Percentiles rank a stretch among this genome's conserved stretches.
Evolutionary conservation across 768 basidiomycete species (phyloP).

Genomic region (Phlebiopsis flavidoalba): DNA sequence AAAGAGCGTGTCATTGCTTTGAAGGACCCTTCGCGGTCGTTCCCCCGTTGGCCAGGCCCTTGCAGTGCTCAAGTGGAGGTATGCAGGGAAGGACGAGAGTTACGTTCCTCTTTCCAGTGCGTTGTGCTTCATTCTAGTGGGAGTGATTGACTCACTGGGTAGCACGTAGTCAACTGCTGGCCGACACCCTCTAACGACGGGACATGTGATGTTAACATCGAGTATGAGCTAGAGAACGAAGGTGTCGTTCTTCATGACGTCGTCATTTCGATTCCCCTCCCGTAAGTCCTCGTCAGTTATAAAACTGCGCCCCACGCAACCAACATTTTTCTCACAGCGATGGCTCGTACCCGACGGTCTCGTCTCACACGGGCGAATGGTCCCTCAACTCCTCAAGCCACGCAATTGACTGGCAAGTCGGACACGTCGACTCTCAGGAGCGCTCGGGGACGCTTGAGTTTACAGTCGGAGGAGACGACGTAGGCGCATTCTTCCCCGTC

Average conservation of each 20-base stretch:
- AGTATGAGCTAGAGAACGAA: slow-evolving; percentile 92
- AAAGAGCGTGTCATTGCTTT: slow-evolving; percentile 67
- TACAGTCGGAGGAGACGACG: slow-evolving; percentile 79
- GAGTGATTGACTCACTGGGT: background rate
- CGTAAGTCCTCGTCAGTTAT: slow-evolving; percentile 52
- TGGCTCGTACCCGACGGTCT: slow-evolving; percentile 82
- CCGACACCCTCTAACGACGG: slow-evolving; percentile 89
- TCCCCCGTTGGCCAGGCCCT: slow-evolving; percentile 87
- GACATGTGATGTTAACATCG: slow-evolving; percentile 92
- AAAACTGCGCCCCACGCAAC: background rate
- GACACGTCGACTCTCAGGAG: slow-evolving; percentile 55
- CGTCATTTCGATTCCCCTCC: slow-evolving; percentile 87
- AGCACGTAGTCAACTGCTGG: slow-evolving; percentile 85
- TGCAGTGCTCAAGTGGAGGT: slow-evolving; percentile 90
- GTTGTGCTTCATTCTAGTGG: slow-evolving; percentile 22
- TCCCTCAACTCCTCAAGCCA: slow-evolving; percentile 74
- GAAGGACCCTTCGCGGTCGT: slow-evolving; percentile 76
- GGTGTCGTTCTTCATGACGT: slow-evolving; percentile 78
- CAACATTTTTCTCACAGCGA: slow-evolving; percentile 34
- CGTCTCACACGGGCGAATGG: slow-evolving; percentile 76
- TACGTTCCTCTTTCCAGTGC: slow-evolving; percentile 87
- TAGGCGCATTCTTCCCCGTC: slow-evolving; percentile 89
- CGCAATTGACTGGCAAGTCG: slow-evolving; percentile 82
- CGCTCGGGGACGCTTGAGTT: slow-evolving; percentile 89
- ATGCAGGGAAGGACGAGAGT: slow-evolving; percentile 86